Conservation (phyloP, 768 basidiomycete genomes). For the Trametes punicea region DNA sequence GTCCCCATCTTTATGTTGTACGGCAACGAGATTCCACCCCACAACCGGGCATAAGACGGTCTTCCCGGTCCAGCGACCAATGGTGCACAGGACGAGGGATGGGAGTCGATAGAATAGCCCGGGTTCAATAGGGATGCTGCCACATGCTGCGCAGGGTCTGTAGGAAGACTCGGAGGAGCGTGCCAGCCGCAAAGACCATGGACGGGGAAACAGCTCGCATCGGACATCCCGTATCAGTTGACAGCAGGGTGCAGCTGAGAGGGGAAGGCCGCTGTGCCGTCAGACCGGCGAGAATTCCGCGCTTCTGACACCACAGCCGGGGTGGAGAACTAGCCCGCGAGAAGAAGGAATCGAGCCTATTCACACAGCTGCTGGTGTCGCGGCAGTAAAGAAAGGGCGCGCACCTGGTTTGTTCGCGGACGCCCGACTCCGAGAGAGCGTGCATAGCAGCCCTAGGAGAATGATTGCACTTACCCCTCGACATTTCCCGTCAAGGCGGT, state of each 20-base stretch:
- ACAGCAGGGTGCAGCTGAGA: conserved; percentile 11
- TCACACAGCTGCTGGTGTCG: conserved; percentile 21
- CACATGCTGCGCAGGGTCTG: conserved; percentile 14
- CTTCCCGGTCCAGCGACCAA: conserved; percentile 4
- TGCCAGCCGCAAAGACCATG: not conserved
- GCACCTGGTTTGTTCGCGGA: conserved; percentile 12
- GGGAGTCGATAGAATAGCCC: conserved; percentile 11
- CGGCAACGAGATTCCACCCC: conserved; percentile 11
- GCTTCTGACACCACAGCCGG: conserved; percentile 10
- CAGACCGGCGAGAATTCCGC: not conserved
- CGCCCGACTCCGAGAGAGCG: not conserved
- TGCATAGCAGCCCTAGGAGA: no score
- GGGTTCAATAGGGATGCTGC: conserved; percentile 4
- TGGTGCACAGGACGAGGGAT: not conserved
- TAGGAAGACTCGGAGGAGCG: not conserved
- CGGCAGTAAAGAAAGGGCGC: conserved; percentile 13
- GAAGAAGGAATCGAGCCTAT: conserved; percentile 6
- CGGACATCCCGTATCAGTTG: conserved; percentile 18
- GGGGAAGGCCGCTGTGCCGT: conserved; percentile 18
- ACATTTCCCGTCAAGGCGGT: not conserved
- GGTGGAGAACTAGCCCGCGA: conserved; percentile 17
- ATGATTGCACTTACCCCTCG: not conserved
- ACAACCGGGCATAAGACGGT: conserved; percentile 11
- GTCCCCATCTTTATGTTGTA: not conserved
- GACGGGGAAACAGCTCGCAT: conserved; percentile 14